Evolutionary conservation across 192 early-diverging fungal genomes (phyloP).

Genomic region (Backusella circina): DNA sequence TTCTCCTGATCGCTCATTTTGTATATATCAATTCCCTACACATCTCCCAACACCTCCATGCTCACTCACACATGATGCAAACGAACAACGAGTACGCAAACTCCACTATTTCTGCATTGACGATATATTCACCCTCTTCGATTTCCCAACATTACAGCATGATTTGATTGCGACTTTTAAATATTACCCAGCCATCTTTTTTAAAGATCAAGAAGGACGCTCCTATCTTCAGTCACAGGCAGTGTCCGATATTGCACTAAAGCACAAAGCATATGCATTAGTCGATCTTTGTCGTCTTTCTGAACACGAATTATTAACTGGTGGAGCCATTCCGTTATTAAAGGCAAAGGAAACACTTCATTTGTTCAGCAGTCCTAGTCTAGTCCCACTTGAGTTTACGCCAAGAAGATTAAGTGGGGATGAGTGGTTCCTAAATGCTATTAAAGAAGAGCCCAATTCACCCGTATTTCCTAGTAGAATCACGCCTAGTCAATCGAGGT

Average conservation of each 20-base stretch:
- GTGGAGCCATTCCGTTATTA: constrained; percentile 23
- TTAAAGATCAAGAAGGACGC: constrained; percentile 21
- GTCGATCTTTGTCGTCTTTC: constrained; percentile 27
- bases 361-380: neutral
- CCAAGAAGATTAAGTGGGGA: neutral
- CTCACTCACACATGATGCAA: neutral
- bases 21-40: constrained; percentile 9
- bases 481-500: neutral
- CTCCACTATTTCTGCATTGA: neutral
- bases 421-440: constrained; percentile 4
- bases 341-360: constrained; percentile 2
- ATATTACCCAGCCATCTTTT: neutral
- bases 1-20: constrained; percentile 1
- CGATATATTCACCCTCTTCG: neutral
- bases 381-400: neutral
- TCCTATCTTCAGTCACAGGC: constrained; percentile 23
- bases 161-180: neutral
- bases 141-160: neutral
- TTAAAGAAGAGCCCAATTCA: neutral
- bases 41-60: constrained; percentile 11
- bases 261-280: constrained; percentile 10
- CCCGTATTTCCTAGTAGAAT: neutral
- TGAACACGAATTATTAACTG: constrained; percentile 18
- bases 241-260: constrained; percentile 16
- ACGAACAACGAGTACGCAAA: neutral